Evolutionary conservation across 2,329 filamentous ascomycete species (phyloP), one percentile per base, ranked within the genome.

Genomic region (Ceratocystis cacaofunesta): DNA sequence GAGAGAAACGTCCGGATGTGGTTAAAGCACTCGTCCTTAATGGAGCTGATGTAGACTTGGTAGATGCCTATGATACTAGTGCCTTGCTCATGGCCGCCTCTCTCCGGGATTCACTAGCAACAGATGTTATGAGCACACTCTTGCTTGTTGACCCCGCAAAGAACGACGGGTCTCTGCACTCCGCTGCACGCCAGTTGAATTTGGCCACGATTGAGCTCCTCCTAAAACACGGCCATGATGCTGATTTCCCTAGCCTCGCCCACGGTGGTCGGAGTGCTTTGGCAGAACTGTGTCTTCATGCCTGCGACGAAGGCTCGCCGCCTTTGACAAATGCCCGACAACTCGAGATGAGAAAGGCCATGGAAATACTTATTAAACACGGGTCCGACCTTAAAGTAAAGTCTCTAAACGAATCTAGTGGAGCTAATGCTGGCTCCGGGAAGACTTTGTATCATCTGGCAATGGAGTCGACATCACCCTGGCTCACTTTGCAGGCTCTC

Each of bases 141-240:
- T 75, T 86, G 4, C 78, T 78, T 0, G 79, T 81, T 0, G 80
- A 82, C 22, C 81, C 83, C 0, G 78, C 80, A 1, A 78, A 76
- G 52, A 83, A 88, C 66, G 85, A 89, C 67, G 85, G 85, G 0
- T 87, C 84, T 1, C 75, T 89, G 2, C 85, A 88, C 70, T 85
- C 86, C 67, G 83, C 85, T 2, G 81, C 85, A 0, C 77, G 82
- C 12, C 78, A 81, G 60, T 76, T 88, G 22, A 83, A 86, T 68
- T 68, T 85, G 0, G 73, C 79, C 12, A 80, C 80, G 1, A 80
- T 86, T 68, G 76, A 78, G 62, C 75, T 84, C 1, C 75, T 89
- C 1, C 73, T 87, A 4, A 76, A 84, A 58, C 75, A 81, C 68
- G 82, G 80, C 1, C 85, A 88, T 67, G 81, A 86, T 17, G 78